Conservation (phyloP, 257 asterid species). For the Przewalskia tangutica region DNA sequence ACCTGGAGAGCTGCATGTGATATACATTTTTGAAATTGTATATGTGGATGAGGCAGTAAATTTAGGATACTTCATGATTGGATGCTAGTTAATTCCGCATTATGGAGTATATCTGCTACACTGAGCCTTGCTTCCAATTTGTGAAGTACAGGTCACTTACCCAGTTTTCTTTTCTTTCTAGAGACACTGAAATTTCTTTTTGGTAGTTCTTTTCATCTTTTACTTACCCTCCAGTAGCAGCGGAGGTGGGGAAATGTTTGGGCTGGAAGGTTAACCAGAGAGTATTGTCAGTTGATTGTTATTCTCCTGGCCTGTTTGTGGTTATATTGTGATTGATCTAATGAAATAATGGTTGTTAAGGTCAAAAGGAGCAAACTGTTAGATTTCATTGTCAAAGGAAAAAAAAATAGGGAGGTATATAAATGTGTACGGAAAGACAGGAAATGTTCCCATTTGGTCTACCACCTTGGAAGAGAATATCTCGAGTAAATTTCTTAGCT, state of each 20-base stretch:
- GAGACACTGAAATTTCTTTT: not conserved
- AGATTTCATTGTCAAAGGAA: not conserved
- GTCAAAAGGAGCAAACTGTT: not conserved
- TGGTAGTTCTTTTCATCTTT: not conserved
- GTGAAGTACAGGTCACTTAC: not conserved
- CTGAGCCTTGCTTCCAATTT: not conserved
- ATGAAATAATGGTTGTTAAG: not conserved
- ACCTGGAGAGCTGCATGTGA: not conserved
- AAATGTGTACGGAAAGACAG: not conserved
- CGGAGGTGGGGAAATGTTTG: not conserved
- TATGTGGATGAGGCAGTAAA: no score
- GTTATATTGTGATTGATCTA: not conserved
- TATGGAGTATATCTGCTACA: not conserved
- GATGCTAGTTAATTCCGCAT: not conserved
- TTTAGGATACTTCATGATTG: no score
- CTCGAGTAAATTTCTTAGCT: not conserved
- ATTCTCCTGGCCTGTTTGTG: not conserved
- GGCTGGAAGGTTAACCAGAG: not conserved
- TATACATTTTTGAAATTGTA: not conserved
- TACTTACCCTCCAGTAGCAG: not conserved
- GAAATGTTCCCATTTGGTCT: not conserved
- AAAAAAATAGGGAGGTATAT: not conserved
- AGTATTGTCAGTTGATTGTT: not conserved
- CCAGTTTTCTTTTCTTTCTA: not conserved
- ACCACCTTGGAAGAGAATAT: not conserved